phyloP scores from a whole-genome alignment of 495 filamentous ascomycete genomes.

The Talaromyces borbonicus region DNA sequence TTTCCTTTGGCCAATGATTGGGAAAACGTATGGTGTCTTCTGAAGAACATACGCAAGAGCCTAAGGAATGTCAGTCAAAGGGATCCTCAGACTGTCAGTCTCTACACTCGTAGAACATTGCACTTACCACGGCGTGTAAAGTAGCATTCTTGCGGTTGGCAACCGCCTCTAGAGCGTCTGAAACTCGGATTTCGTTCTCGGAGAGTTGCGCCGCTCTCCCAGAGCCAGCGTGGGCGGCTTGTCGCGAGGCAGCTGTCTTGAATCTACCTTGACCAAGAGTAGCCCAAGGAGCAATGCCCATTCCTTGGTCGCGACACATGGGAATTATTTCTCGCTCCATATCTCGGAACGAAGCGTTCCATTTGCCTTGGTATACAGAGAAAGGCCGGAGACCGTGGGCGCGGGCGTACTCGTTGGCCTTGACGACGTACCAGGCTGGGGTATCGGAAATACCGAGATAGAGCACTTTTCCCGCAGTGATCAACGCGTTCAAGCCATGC shows the following conservation, averaged over 20 bases:
- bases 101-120: not conserved
- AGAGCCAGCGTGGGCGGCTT: constrained; percentile 11
- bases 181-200: constrained; percentile 10
- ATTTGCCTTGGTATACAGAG: constrained; percentile 21
- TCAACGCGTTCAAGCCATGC: constrained; percentile 29
- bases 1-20: constrained; percentile 61
- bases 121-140: not conserved
- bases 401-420: constrained; percentile 26
- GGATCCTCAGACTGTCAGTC: not conserved
- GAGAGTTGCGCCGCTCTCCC: constrained; percentile 5
- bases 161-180: constrained; percentile 46
- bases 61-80: constrained; percentile 27
- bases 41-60: constrained; percentile 66
- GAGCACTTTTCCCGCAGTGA: constrained; percentile 32
- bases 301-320: constrained; percentile 25
- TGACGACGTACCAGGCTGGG: constrained; percentile 28
- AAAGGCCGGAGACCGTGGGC: constrained; percentile 16
- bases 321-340: constrained; percentile 27
- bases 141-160: constrained; percentile 25
- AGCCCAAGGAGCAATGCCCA: constrained; percentile 27
- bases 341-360: constrained; percentile 18
- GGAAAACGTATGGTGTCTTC: constrained; percentile 68
- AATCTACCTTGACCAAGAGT: constrained; percentile 24
- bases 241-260: constrained; percentile 17
- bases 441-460: constrained; percentile 37